Evolutionary conservation across 2,329 filamentous ascomycete genomes (phyloP).

Genomic region (Apiospora malaysiana): DNA sequence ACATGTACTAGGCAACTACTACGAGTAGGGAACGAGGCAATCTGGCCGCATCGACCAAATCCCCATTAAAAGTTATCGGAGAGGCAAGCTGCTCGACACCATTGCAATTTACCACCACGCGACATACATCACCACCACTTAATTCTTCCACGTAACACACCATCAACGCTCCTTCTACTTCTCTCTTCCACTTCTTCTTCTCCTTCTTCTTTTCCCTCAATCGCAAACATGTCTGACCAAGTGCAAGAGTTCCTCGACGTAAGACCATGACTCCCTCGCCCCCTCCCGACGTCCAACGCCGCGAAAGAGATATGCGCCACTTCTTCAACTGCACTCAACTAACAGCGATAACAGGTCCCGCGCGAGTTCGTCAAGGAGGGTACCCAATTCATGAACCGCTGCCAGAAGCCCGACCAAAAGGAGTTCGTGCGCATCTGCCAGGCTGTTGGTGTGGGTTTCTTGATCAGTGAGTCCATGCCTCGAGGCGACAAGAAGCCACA

Average conservation of each 20-base stretch:
- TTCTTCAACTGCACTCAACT: conserved; percentile 69
- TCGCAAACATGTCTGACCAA: conserved; percentile 25
- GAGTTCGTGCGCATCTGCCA: conserved; percentile 60
- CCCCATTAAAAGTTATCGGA: background rate
- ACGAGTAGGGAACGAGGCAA: conserved; percentile 21
- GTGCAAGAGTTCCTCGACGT: conserved; percentile 26
- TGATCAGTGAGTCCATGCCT: conserved; percentile 52
- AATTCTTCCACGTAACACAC: conserved; percentile 10
- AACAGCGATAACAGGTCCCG: conserved; percentile 61
- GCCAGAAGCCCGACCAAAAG: conserved; percentile 63
- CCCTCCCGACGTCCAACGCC: background rate
- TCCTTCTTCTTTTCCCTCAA: background rate
- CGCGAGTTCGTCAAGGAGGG: conserved; percentile 69
- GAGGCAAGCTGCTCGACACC: conserved; percentile 9
- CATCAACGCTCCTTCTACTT: conserved; percentile 8
- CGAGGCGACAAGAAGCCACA: background rate
- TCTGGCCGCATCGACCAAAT: conserved; percentile 27
- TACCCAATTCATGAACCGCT: conserved; percentile 66
- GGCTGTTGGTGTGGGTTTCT: conserved; percentile 72
- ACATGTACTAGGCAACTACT: background rate
- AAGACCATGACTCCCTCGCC: background rate
- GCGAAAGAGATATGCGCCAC: conserved; percentile 22
- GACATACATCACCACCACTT: conserved; percentile 20
- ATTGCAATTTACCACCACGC: background rate
- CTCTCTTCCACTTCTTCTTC: background rate